Conservation (phyloP, 148 eudicot genomes). For the Drosera capensis region DNA sequence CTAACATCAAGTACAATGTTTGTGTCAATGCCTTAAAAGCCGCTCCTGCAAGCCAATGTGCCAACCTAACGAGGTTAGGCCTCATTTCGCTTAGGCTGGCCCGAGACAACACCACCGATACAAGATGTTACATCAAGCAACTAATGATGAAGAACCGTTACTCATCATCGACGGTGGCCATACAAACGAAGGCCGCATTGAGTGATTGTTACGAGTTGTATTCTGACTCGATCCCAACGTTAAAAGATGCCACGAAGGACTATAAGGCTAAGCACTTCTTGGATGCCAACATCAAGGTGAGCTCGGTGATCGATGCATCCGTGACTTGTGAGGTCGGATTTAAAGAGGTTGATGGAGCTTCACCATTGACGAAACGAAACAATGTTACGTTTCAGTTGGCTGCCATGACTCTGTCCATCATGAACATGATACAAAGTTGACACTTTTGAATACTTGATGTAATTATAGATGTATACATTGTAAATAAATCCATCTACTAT, state of each 20-base stretch:
- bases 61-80: conserved; percentile 30
- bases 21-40: conserved; percentile 28
- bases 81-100: conserved; percentile 35
- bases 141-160: conserved; percentile 11
- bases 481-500: no score
- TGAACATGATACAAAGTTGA: conserved; percentile 16
- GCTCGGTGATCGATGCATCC: conserved; percentile 36
- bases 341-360: conserved; percentile 25
- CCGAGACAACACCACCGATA: conserved; percentile 25
- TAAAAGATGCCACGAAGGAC: conserved; percentile 20
- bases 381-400: conserved; percentile 24
- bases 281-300: conserved; percentile 42
- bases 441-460: no score
- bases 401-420: conserved; percentile 38
- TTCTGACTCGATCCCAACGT: conserved; percentile 20
- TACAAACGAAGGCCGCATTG: conserved; percentile 22
- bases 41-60: conserved; percentile 18
- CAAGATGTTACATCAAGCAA: conserved; percentile 21
- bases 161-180: conserved; percentile 1
- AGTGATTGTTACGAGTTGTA: conserved; percentile 39
- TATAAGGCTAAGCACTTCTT: conserved; percentile 12
- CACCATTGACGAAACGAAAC: conserved; percentile 36
- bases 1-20: conserved; percentile 29
- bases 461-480: no score
- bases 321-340: conserved; percentile 57